Conservation (phyloP, 2,329 filamentous ascomycete genomes). For the Exophiala lecanii-corni region DNA sequence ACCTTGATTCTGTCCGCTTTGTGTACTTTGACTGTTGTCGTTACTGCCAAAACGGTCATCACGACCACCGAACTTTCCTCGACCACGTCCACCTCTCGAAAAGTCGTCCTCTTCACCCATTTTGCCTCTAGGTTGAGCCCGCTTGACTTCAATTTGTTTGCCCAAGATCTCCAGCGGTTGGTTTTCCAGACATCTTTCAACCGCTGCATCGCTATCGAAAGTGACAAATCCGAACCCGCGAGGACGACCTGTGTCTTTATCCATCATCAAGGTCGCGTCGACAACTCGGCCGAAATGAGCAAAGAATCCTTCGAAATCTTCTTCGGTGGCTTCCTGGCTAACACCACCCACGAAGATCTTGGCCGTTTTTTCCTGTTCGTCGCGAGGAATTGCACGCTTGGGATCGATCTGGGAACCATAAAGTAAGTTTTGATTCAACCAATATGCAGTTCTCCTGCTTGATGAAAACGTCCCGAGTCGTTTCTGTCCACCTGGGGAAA, state of each 20-base stretch:
- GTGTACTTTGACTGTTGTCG: constrained; percentile 43
- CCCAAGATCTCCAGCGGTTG: constrained; percentile 81
- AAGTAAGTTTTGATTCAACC: constrained; percentile 27
- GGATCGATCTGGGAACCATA: constrained; percentile 72
- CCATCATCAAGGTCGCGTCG: constrained; percentile 98
- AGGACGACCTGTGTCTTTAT: constrained; percentile 96
- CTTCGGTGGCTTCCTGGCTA: constrained; percentile 92
- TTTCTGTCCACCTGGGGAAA: constrained; percentile 17
- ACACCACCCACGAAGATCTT: constrained; percentile 99
- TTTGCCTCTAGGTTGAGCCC: constrained; percentile 91
- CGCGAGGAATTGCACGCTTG: constrained; percentile 91
- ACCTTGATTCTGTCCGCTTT: constrained; percentile 37
- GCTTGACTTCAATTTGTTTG: constrained; percentile 97
- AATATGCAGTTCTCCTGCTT: constrained; percentile 1
- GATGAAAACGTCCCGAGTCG: constrained; percentile 15
- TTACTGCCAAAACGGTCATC: constrained; percentile 37
- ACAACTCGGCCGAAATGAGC: constrained; percentile 93
- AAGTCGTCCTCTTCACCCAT: constrained; percentile 80
- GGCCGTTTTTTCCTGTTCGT: constrained; percentile 96
- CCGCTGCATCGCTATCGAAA: constrained; percentile 91
- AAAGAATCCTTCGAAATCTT: constrained; percentile 95
- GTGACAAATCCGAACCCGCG: constrained; percentile 97
- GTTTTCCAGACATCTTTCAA: constrained; percentile 80
- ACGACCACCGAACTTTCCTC: constrained; percentile 34
- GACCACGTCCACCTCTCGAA: constrained; percentile 48